Conservation (phyloP, 192 early-diverging fungal genomes). For the Podila verticillata region DNA sequence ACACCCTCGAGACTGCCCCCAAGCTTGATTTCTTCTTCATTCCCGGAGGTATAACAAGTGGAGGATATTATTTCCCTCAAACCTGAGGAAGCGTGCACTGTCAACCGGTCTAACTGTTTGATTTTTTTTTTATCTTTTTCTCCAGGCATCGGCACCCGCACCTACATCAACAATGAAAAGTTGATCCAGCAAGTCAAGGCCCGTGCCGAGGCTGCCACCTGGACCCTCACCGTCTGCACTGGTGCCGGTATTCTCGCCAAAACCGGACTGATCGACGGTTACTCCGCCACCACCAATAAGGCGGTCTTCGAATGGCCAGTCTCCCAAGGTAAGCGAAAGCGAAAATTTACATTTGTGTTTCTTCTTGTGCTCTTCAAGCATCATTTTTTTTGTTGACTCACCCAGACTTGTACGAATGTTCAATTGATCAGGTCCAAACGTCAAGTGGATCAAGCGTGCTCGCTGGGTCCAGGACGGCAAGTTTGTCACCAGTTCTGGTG, state of each 20-base stretch:
- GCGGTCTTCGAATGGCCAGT: conserved; percentile 12
- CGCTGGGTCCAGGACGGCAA: conserved; percentile 65
- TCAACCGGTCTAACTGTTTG: no score
- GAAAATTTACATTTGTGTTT: no score
- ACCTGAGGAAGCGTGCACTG: no score
- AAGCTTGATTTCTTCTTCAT: conserved; percentile 48
- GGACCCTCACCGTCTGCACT: conserved; percentile 58
- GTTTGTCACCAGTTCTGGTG: conserved; percentile 53
- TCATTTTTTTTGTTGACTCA: no score
- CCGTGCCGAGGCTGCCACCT: conserved; percentile 25
- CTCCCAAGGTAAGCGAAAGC: conserved; percentile 4
- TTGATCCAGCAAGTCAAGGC: conserved; percentile 9
- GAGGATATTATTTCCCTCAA: no score
- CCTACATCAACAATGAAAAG: conserved; percentile 7
- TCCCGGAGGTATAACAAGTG: conserved; percentile 33
- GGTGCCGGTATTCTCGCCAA: conserved; percentile 56
- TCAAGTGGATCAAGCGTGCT: conserved; percentile 60
- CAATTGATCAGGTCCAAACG: conserved; percentile 32
- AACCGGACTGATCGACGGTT: conserved; percentile 60
- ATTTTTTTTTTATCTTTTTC: background rate
- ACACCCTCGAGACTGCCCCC: conserved; percentile 35
- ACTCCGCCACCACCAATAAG: conserved; percentile 52
- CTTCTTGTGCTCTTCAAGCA: no score
- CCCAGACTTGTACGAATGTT: no score
- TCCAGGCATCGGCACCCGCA: conserved; percentile 9